phyloP scores from a whole-genome alignment of 768 basidiomycete species.

The Pisolithus microcarpus region DNA sequence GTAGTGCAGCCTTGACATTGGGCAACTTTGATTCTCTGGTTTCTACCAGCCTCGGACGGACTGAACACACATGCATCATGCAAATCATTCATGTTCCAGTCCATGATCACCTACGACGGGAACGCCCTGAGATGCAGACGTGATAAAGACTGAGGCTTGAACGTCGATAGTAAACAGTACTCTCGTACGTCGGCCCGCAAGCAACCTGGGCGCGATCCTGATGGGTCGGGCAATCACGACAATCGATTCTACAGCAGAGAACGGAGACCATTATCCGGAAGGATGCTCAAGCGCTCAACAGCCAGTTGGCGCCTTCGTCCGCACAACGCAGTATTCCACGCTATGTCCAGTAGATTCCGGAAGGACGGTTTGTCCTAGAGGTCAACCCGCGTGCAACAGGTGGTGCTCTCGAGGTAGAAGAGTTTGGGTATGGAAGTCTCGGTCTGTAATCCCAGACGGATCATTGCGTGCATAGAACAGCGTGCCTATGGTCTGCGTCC shows the following conservation, averaged over 20 bases:
- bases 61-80: no score
- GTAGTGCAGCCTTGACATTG: no score
- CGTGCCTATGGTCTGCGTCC: conserved; percentile 1
- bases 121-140: conserved; percentile 47
- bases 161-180: conserved; percentile 45
- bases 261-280: conserved; percentile 23
- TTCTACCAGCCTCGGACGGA: no score
- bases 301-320: conserved; percentile 81
- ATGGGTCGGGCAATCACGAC: not conserved
- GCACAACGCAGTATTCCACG: conserved; percentile 68
- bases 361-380: conserved; percentile 88
- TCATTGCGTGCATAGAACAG: not conserved
- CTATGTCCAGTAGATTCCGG: conserved; percentile 44
- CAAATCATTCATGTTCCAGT: no score
- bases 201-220: conserved; percentile 60
- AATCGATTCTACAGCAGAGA: not conserved
- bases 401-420: no score
- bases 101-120: conserved; percentile 30
- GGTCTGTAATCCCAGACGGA: conserved; percentile 8
- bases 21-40: no score
- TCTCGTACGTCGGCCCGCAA: conserved; percentile 52
- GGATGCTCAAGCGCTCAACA: no score
- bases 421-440: conserved; percentile 24
- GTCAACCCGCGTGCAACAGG: conserved; percentile 49
- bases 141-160: not conserved